A percentile compares a stretch with the other conserved stretches of the same genome.
phyloP scores from a whole-genome alignment of 352 stramenopile genomes.

The Globisporangium iwayamae region DNA sequence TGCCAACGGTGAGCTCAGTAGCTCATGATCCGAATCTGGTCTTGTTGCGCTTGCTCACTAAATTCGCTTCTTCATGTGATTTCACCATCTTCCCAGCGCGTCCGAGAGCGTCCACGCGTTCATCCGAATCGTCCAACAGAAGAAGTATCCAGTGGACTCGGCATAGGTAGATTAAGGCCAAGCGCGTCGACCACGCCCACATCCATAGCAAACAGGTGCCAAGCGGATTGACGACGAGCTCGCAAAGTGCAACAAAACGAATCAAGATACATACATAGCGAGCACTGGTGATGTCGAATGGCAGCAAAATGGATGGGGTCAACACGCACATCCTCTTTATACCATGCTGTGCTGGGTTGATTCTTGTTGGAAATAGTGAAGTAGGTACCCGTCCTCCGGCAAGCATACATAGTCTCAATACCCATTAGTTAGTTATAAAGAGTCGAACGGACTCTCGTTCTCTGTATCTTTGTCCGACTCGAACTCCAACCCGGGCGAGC shows the following conservation, averaged over 20 bases:
- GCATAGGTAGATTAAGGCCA: not conserved
- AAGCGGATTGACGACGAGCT: not conserved
- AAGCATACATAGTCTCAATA: not conserved
- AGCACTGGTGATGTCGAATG: not conserved
- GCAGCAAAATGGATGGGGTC: not conserved
- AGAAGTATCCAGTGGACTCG: constrained; percentile 45
- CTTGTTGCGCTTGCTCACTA: not conserved
- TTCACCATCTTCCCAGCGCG: constrained; percentile 28
- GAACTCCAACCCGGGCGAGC: not conserved
- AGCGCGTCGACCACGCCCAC: not conserved
- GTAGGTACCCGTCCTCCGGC: not conserved
- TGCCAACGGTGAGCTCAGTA: constrained; percentile 49
- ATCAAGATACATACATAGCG: not conserved
- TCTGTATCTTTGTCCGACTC: constrained; percentile 8
- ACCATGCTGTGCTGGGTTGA: not conserved
- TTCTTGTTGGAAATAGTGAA: not conserved
- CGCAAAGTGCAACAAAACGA: not conserved
- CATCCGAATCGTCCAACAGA: constrained; percentile 74
- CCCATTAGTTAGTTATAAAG: not conserved
- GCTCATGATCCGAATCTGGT: not conserved
- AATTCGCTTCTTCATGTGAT: not conserved
- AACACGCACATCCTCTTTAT: not conserved
- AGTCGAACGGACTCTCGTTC: constrained; percentile 6
- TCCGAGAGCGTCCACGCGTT: constrained; percentile 73
- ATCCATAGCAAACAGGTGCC: not conserved